These are phyloP conservation scores for Bruguiera sexangula DNA, from an alignment of 345 rosid species.

Conservation along the genomic window DNA sequence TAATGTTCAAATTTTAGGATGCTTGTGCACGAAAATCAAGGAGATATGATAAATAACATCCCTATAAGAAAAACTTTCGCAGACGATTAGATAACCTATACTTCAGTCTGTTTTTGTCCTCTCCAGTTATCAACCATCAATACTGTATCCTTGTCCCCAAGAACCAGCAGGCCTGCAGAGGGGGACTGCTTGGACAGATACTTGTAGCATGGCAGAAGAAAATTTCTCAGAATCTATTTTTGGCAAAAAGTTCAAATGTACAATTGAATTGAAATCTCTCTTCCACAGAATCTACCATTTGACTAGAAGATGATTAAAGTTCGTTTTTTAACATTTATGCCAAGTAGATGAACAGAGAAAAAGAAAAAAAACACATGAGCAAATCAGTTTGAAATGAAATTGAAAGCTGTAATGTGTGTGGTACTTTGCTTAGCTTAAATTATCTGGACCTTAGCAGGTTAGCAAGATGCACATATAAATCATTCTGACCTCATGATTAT, in stretches of 20 bases:
- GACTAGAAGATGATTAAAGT: neutral
- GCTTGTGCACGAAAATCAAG: neutral
- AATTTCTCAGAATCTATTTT: neutral
- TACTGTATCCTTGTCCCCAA: too few relatives aligned
- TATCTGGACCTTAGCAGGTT: neutral
- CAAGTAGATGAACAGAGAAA: neutral
- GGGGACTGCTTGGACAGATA: neutral
- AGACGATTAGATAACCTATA: neutral
- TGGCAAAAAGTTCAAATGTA: neutral
- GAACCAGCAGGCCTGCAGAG: too few relatives aligned
- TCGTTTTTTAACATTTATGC: constrained; percentile 6
- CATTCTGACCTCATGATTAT: neutral
- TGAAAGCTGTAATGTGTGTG: too few relatives aligned
- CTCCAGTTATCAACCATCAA: neutral
- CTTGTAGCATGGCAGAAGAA: neutral
- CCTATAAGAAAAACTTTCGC: neutral
- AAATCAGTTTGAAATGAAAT: too few relatives aligned
- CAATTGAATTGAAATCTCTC: neutral
- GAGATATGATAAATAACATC: neutral
- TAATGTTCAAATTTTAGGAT: constrained; percentile 1
- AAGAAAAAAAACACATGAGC: too few relatives aligned
- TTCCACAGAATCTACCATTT: neutral
- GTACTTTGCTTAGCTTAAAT: too few relatives aligned
- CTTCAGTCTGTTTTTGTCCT: neutral
- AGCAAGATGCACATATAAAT: neutral